Evolutionary conservation across 164 flowering plant species (phyloP).

Genomic region (Annona cherimola): DNA sequence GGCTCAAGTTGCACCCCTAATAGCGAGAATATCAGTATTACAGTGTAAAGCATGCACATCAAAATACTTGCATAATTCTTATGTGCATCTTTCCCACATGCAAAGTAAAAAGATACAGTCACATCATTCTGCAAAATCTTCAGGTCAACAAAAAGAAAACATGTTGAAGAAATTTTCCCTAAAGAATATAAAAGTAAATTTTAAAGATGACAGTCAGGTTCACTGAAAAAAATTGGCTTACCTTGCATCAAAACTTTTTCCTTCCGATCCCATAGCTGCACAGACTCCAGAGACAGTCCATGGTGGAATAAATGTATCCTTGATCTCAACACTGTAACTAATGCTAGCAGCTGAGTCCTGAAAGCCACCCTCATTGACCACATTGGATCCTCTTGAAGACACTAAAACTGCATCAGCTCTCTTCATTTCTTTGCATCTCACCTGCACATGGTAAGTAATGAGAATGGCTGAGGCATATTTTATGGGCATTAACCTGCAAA

Average conservation of each 20-base stretch:
- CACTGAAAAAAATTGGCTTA: constrained; percentile 15
- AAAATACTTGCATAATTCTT: too few species aligned
- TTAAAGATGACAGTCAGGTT: not conserved
- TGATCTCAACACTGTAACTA: constrained; percentile 74
- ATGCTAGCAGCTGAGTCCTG: constrained; percentile 29
- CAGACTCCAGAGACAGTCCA: constrained; percentile 71
- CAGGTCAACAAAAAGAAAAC: too few species aligned
- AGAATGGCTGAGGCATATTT: not conserved
- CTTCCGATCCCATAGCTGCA: constrained; percentile 48
- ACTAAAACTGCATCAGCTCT: constrained; percentile 35
- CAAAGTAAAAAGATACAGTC: too few species aligned
- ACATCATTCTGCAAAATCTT: too few species aligned
- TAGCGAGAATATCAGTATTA: too few species aligned
- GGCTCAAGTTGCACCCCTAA: too few species aligned
- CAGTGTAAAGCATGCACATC: not conserved
- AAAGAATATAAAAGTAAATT: too few species aligned
- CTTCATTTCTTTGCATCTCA: constrained; percentile 72
- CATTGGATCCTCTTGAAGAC: constrained; percentile 9
- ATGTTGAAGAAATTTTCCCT: too few species aligned
- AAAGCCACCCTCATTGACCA: constrained; percentile 21
- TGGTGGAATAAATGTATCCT: constrained; percentile 69
- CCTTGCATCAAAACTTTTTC: constrained; percentile 77
- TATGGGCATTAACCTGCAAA: not conserved
- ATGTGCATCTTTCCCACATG: too few species aligned
- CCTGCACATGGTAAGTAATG: constrained; percentile 32